Evolutionary conservation across 1,139 yeast species (phyloP), one percentile per base, ranked within the genome.

Genomic region (Suhomyces atakaporum): DNA sequence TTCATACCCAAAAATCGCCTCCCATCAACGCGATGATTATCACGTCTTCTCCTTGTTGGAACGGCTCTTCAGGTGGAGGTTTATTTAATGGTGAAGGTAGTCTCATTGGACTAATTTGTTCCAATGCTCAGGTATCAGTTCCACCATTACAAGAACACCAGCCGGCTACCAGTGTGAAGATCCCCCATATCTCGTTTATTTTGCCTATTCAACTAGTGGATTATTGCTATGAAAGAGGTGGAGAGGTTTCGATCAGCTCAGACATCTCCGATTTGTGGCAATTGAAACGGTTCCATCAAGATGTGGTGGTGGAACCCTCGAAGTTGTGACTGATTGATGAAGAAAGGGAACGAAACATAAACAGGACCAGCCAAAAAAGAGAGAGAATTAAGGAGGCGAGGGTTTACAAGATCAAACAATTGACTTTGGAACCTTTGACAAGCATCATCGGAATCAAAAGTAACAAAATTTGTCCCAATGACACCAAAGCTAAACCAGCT

Each of bases 31-130:
- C 72, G 0, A 54, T 83, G 58, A 47, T 79, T 1, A 60, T 81
- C 0, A 65, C 79, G 0, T 73, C 85, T 0, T 73, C 86, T 0
- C 70, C 80, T 8, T 82, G 88, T 56, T 83, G 88, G 87, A 81
- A 82, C 49, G 90, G 90, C 0, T 81, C 88, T 2, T 79, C 85
- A 1, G 90, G 90, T 0, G 90, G 90, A 0, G 87, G 82, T 0
- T 53, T 81, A 3, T 63, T 66, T 36, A 30, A 41, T 3, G 32
- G 47, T 0, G 56, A 63, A 7, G 47, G 50, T 11, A 56, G 63
- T 26, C 56, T 82, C 4, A 51, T 79, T 9, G 86, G 86, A 0
- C 53, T 81, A 25, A 74, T 83, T 63, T 79, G 85, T 24, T 78
- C 85, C 21, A 83, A 83, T 54, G 90, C 74, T 10, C 67, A 66